Conservation (phyloP, 2,329 filamentous ascomycete species). For the Cladophialophora bantiana region DNA sequence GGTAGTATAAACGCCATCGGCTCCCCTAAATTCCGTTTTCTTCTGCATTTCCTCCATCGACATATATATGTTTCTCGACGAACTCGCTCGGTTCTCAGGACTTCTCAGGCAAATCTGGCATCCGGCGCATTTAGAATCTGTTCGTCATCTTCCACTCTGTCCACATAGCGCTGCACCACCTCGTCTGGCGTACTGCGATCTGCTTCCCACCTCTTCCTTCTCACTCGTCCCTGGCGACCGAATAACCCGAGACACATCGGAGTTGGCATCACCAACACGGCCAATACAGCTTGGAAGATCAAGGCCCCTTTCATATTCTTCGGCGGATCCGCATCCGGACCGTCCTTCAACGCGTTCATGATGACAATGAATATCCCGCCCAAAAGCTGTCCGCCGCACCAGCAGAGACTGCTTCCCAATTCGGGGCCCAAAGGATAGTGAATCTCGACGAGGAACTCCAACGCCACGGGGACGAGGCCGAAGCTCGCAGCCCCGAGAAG, state of each 20-base stretch:
- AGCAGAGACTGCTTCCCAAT: slow-evolving; percentile 81
- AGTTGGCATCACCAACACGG: slow-evolving; percentile 68
- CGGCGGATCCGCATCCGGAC: slow-evolving; percentile 63
- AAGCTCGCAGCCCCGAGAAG: slow-evolving; percentile 82
- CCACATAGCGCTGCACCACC: slow-evolving; percentile 20
- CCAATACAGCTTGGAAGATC: slow-evolving; percentile 79
- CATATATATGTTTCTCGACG: not conserved
- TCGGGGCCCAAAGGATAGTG: slow-evolving; percentile 87
- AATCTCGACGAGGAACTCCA: slow-evolving; percentile 87
- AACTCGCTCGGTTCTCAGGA: not conserved
- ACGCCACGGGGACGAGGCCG: slow-evolving; percentile 77
- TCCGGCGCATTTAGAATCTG: not conserved
- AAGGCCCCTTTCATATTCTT: slow-evolving; percentile 76
- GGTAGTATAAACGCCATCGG: too few relatives aligned
- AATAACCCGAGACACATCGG: slow-evolving; percentile 75
- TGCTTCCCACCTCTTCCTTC: slow-evolving; percentile 50
- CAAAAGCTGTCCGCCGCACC: slow-evolving; percentile 84
- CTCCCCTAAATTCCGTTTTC: too few relatives aligned
- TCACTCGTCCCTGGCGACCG: slow-evolving; percentile 56
- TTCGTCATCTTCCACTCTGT: slow-evolving; percentile 10
- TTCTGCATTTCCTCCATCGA: too few relatives aligned
- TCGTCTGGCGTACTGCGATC: slow-evolving; percentile 43
- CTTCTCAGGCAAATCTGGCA: not conserved
- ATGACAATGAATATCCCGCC: slow-evolving; percentile 85
- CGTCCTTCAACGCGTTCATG: slow-evolving; percentile 72